Base-by-base conservation (phyloP, 2,329 filamentous ascomycete genomes). In the Fusarium sp. region DNA sequence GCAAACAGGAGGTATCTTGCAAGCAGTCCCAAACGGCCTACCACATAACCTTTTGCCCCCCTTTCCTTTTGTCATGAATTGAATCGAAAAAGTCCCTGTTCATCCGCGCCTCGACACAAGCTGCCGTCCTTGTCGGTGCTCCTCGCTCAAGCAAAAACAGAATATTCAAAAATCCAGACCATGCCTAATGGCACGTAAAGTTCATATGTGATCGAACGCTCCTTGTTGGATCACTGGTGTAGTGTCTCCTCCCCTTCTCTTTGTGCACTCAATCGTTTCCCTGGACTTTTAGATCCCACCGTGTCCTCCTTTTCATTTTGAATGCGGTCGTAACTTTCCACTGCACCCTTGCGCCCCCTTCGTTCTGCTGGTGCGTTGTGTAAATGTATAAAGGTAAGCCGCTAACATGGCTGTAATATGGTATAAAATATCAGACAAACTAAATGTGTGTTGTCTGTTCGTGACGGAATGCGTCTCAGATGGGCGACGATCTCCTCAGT, bases 1-100 rank as follows among this genome's bases (percentile, higher is more conserved):
- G 57, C 57, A 70, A 59, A 52, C 23, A 52, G 41, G 62, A 70
- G 67, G 62, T 70, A 61, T 70, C 67, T 70, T 64, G 67, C 28
- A 68, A 63, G 57, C 46, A 57, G 58, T 51, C 51, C 46, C 57
- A 52, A 63, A 67, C 44, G 59, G 54, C 62, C 46, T 40, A 42
- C 62, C 47, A 67, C 53, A 55, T 37, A 56, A 44, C 49, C 64
- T 44, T 57, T 23, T 66, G 30, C 28, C 40, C 41, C 42, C 54
- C 26, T 37, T 55, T 49, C 53, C 23, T 51, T 23, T 23, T 42
- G 53, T 40, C 40, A 36, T 63, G 66, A 70, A 70, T 53, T 63
- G 66, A 70, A 69, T 53, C 26, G 65, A 67, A 64, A 44, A 44
- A 45, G 42, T 38, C 57, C 50, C 58, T 20, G 38, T 28, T 54